Conservation (phyloP, 2,329 filamentous ascomycete species). For the Dactylellina cionopaga region DNA sequence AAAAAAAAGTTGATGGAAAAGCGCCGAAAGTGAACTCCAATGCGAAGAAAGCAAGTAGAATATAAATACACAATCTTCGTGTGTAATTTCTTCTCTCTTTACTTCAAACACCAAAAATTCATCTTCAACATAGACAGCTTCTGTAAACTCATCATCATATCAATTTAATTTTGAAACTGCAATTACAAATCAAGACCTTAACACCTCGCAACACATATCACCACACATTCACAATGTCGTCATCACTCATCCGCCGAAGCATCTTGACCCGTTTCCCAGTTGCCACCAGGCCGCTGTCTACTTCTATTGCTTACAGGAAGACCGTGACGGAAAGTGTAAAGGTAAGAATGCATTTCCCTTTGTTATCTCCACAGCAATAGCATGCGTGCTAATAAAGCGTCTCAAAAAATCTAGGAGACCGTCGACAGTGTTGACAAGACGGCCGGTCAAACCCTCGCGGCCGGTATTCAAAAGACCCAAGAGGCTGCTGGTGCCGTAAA, state of each 20-base stretch:
- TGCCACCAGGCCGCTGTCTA: slow-evolving; percentile 40
- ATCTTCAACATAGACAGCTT: neutral
- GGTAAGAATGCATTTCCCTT: slow-evolving; percentile 1
- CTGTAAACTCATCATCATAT: neutral
- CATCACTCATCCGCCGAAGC: slow-evolving; percentile 36
- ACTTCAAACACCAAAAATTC: neutral
- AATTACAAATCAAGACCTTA: slow-evolving; percentile 1
- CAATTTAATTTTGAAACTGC: neutral
- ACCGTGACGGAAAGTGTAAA: slow-evolving; percentile 38
- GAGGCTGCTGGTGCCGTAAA: slow-evolving; percentile 33
- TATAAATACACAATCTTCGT: slow-evolving; percentile 19
- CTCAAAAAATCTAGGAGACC: slow-evolving; percentile 33
- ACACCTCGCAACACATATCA: neutral
- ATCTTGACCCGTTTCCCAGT: slow-evolving; percentile 29
- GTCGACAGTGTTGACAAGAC: slow-evolving; percentile 32
- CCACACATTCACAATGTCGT: slow-evolving; percentile 26
- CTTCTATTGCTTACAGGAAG: slow-evolving; percentile 19
- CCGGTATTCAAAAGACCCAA: slow-evolving; percentile 37
- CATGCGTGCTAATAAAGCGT: slow-evolving; percentile 1
- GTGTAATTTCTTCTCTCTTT: neutral
- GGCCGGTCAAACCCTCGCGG: slow-evolving; percentile 34
- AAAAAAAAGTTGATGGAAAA: neutral
- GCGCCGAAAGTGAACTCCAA: neutral
- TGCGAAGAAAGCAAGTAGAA: slow-evolving; percentile 7
- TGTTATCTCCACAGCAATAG: neutral